phyloP scores from a whole-genome alignment of 176 grass and related monocot species.

The Poa annua region DNA sequence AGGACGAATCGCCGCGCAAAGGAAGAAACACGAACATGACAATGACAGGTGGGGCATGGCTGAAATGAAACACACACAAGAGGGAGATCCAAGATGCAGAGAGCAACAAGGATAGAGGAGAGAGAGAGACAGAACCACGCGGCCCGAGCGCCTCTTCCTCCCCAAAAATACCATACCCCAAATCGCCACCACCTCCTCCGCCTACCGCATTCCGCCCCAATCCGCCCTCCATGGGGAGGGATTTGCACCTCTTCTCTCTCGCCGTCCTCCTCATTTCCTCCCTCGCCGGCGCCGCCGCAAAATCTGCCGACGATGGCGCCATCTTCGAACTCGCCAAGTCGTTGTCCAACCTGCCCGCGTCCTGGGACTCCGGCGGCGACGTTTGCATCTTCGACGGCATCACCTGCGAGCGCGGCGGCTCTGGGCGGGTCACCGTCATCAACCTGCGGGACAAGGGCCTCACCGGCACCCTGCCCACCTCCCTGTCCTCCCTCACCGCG shows the following conservation, averaged over 20 bases:
- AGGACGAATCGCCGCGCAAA: too few relatives aligned
- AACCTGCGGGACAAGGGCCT: conserved; percentile 51
- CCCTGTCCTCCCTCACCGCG: conserved; percentile 59
- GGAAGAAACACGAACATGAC: too few relatives aligned
- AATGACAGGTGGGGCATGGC: too few relatives aligned
- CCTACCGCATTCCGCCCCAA: conserved; percentile 23
- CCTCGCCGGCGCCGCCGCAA: conserved; percentile 25
- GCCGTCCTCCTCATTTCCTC: neutral
- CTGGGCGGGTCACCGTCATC: conserved; percentile 60
- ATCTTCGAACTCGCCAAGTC: conserved; percentile 63
- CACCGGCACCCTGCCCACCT: conserved; percentile 54
- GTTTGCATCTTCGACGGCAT: conserved; percentile 51
- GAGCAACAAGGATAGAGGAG: too few relatives aligned
- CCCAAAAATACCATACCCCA: conserved; percentile 38
- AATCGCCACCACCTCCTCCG: conserved; percentile 6
- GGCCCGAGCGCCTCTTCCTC: conserved; percentile 30
- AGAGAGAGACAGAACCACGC: conserved; percentile 1
- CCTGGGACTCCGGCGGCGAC: conserved; percentile 47
- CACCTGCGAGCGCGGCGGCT: conserved; percentile 53
- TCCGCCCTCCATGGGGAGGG: conserved; percentile 59
- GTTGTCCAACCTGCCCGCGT: conserved; percentile 48
- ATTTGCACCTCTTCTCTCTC: conserved; percentile 31
- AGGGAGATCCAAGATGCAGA: too few relatives aligned
- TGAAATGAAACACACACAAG: too few relatives aligned
- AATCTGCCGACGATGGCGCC: conserved; percentile 51